A percentile compares a stretch with the other conserved stretches of the same genome.
phyloP scores from a whole-genome alignment of 2,329 filamentous ascomycete species.

The Tricladium varicosporioides region DNA sequence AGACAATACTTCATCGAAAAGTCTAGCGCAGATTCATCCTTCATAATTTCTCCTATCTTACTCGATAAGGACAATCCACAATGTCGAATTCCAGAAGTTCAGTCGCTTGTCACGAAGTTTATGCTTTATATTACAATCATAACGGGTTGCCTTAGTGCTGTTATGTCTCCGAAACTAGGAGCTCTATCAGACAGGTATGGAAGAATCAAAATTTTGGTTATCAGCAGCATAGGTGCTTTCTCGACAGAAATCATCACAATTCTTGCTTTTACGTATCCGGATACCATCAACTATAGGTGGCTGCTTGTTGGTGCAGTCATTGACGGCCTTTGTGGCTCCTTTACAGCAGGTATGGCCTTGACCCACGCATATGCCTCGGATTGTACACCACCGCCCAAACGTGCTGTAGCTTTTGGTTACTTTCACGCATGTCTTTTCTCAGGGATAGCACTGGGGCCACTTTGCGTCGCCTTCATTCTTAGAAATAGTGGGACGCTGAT shows the following conservation, averaged over 20 bases:
- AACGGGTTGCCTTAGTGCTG: slow-evolving; percentile 73
- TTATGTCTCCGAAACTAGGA: slow-evolving; percentile 80
- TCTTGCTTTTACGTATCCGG: slow-evolving; percentile 71
- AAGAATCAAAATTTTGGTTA: slow-evolving; percentile 68
- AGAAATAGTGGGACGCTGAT: slow-evolving; percentile 72
- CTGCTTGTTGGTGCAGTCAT: slow-evolving; percentile 73
- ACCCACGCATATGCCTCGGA: slow-evolving; percentile 87
- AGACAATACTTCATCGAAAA: slow-evolving; percentile 75
- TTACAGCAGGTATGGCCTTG: slow-evolving; percentile 75
- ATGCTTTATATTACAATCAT: slow-evolving; percentile 72
- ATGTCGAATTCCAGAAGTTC: slow-evolving; percentile 77
- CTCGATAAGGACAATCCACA: slow-evolving; percentile 71
- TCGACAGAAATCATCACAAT: slow-evolving; percentile 74
- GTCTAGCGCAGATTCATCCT: slow-evolving; percentile 54
- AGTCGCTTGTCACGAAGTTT: slow-evolving; percentile 74
- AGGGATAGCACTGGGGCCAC: slow-evolving; percentile 84
- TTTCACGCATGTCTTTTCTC: slow-evolving; percentile 86
- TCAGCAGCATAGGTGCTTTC: slow-evolving; percentile 74
- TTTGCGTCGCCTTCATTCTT: slow-evolving; percentile 77
- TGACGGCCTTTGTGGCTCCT: slow-evolving; percentile 85
- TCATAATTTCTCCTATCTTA: slow-evolving; percentile 61
- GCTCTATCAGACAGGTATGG: slow-evolving; percentile 85
- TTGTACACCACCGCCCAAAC: slow-evolving; percentile 75
- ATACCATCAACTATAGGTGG: slow-evolving; percentile 72
- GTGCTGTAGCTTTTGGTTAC: slow-evolving; percentile 83